phyloP scores from a whole-genome alignment of 352 stramenopile species.

The Pythium coloratum region DNA sequence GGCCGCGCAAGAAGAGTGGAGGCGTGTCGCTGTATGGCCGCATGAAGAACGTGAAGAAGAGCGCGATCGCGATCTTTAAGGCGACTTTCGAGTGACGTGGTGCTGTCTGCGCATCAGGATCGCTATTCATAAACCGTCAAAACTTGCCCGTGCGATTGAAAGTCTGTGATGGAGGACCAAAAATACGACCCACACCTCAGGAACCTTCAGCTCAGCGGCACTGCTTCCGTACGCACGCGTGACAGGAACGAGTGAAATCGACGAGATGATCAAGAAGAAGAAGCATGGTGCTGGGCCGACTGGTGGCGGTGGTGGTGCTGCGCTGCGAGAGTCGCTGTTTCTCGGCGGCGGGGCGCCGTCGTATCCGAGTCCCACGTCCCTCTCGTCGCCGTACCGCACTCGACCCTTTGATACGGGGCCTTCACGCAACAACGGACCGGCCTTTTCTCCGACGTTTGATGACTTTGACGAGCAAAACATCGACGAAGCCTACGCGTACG shows the following conservation, averaged over 20 bases:
- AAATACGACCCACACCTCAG: conserved; percentile 11
- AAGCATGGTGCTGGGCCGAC: conserved; percentile 8
- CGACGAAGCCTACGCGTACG: neutral
- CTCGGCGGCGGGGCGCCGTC: neutral
- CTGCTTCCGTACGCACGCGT: neutral
- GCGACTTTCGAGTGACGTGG: conserved; percentile 71
- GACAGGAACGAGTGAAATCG: neutral
- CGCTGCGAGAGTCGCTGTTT: conserved; percentile 4
- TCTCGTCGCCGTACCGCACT: conserved; percentile 21
- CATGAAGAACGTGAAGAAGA: conserved; percentile 85
- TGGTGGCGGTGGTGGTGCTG: neutral
- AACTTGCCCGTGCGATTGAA: conserved; percentile 5
- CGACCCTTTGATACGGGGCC: conserved; percentile 8
- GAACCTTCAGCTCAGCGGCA: neutral
- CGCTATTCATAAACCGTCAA: conserved; percentile 12
- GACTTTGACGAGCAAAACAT: conserved; percentile 3
- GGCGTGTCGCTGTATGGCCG: conserved; percentile 66
- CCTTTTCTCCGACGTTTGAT: conserved; percentile 16
- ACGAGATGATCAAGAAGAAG: conserved; percentile 26
- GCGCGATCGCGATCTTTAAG: conserved; percentile 80
- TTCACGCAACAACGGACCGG: neutral
- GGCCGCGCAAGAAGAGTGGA: conserved; percentile 29
- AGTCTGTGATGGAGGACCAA: conserved; percentile 7
- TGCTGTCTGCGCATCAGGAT: neutral
- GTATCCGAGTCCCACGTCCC: conserved; percentile 3